Conservation (phyloP, 352 stramenopile species). For the Aphanomyces stellatus region DNA sequence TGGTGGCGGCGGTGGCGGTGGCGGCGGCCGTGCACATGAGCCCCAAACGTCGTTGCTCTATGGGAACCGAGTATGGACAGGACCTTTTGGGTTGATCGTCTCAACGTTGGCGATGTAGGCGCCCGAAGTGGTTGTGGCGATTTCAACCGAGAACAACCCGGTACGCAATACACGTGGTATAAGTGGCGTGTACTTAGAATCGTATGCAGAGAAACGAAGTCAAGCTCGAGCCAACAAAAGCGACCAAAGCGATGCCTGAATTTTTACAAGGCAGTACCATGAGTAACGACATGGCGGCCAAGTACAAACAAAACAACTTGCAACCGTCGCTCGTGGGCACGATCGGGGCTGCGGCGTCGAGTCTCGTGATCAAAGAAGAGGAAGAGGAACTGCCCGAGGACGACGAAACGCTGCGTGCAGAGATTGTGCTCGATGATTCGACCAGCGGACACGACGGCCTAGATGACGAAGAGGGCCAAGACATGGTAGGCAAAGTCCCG, state of each 20-base stretch:
- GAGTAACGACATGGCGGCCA: conserved; percentile 78
- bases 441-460: background rate
- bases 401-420: conserved; percentile 38
- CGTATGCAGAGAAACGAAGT: conserved; percentile 16
- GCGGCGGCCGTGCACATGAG: conserved; percentile 22
- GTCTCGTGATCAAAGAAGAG: conserved; percentile 33
- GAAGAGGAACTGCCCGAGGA: conserved; percentile 35
- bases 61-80: conserved; percentile 13
- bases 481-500: conserved; percentile 65
- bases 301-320: conserved; percentile 43
- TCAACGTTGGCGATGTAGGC: conserved; percentile 1
- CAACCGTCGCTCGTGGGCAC: background rate
- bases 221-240: conserved; percentile 18
- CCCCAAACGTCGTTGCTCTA: conserved; percentile 6
- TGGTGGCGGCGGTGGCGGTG: conserved; percentile 35
- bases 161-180: conserved; percentile 18
- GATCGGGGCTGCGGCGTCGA: conserved; percentile 21
- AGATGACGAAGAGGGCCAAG: conserved; percentile 62
- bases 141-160: conserved; percentile 46
- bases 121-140: conserved; percentile 34
- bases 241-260: conserved; percentile 57
- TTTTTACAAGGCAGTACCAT: conserved; percentile 80
- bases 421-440: conserved; percentile 63
- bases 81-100: background rate
- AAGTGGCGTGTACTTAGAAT: background rate